Base-by-base conservation (phyloP, 2,329 filamentous ascomycete species). In the Lecanicillium sp. region DNA sequence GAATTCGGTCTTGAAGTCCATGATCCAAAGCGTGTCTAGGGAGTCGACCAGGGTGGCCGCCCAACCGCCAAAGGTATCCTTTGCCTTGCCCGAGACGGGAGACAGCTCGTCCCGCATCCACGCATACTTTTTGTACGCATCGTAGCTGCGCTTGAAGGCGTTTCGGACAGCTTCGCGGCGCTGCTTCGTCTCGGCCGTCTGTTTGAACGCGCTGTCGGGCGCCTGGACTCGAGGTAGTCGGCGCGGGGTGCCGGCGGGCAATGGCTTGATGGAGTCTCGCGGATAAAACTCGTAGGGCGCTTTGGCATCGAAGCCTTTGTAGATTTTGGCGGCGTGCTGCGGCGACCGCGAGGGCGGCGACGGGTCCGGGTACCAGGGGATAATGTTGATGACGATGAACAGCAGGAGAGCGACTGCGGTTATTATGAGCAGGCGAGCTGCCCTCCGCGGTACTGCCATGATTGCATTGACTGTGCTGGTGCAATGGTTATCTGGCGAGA, bases 21-120 rank as follows among this genome's bases (percentile, higher is more conserved):
- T 77, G 42, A 85, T 80, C 79, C 79, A 84, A 11, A 85, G 59
- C 14, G 77, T 78, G 52, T 84, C 81, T 38, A 82, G 64, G 8
- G 73, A 62, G 52, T 81, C 78, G 25, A 81, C 74, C 45, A 81
- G 57, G 4, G 77, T 81, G 2, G 78, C 78, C 17, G 72, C 75
- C 77, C 77, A 82, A 13, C 78, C 79, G 17, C 74, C 75, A 55
- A 79, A 80, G 17, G 72, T 69, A 47, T 80, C 67, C 40, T 70
- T 68, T 37, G 56, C 60, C 13, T 55, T 50, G 17, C 69, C 74
- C 7, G 66, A 66, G 17, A 81, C 47, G 3, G 79, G 79, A 14
- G 65, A 65, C 31, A 83, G 60, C 54, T 81, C 79, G 54, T 83
- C 78, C 39, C 71, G 68, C 52, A 72, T 66, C 77, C 77, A 83